Evolutionary conservation across 768 basidiomycete genomes (phyloP), one percentile per base, ranked within the genome.

Genomic region (Pleurotus ostreatus): DNA sequence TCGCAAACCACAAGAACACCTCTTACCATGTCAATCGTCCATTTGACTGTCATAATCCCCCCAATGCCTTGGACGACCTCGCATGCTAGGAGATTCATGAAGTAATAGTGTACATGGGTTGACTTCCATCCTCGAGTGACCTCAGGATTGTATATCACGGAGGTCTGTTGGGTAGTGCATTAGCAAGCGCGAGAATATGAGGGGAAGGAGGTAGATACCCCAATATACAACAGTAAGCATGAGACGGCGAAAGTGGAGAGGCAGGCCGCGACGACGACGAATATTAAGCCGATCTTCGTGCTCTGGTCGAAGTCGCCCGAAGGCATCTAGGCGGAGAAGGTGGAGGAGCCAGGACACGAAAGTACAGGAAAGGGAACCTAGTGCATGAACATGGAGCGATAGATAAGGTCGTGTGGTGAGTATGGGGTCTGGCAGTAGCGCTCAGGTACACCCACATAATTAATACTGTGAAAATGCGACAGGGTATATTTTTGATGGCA

Each of bases 31-130:
- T 67, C 61, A 44, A 58, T 30, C 23, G 68, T 59, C 74, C 74
- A 75, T 57, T 61, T 66, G 26, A 72, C 59, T 51, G 73, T 63
- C 60, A 78, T 66, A 13, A 76, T 59, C 2, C 72, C 73, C 1
- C 70, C 70, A 20, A 69, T 63, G 13, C 68, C 70, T 61, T 69
- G 70, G 13, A 71, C 65, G 22, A 71, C 55, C 56, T 71, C 70
- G 23, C 61, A 68, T 11, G 69, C 16, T 58, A 71, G 59, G 41
- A 71, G 54, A 49, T 65, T 69, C 13, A 71, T 37, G 56, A 71
- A 71, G 52, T 71, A 71, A 40, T 62, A 66, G 56, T 71, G 70
- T 39, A 71, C 57, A 45, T 70, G 71, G n/a, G 70, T 69, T 18
- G 64, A 64, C 25, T 63, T 61, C 70, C 70, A 71, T 53, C 55